Evolutionary conservation across 2,329 filamentous ascomycete species (phyloP), one percentile per base, ranked within the genome.

Genomic region (Fusarium chaquense): DNA sequence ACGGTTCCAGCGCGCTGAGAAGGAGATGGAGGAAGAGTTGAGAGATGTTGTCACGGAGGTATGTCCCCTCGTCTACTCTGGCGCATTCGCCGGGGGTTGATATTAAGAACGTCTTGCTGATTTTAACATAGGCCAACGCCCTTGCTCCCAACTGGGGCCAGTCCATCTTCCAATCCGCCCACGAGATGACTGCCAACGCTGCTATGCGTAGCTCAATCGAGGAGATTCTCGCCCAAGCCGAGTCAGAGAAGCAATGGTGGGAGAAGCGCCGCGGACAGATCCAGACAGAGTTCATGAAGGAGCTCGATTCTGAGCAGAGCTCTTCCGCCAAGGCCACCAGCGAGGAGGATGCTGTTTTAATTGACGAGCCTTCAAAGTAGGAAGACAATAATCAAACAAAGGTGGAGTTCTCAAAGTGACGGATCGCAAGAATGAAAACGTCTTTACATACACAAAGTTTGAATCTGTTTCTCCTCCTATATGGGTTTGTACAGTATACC

Each of bases 11-110:
- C 88, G 93, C 52, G 96, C 95, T 1, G 96, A 99, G 87, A 94
- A 97, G 83, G 96, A 99, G 82, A 97, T 98, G 85, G 94, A 99
- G 82, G 93, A 94, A 72, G 96, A 99, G 82, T 85, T 99, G 66
- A 89, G 93, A 75, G 96, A 99, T 81, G 95, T 98, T 26, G 94
- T 98, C 35, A 88, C 90, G 74, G 95, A 98, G 90, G 94, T 97
- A 80, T 63, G 24, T 18, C 12, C 10, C 13, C 16, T 49, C 33
- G 12, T 16, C 15, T 30, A 35, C 30, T 35, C 24, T 26, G 50
- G 30, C n/a, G 40, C 32, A 45, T 49, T 32, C 12, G 11, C n/a
- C 32, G 3, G 15, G 15, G 47, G 22, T 35, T 18, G n/a, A 8
- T 38, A 13, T 16, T 20, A 18, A 26, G 40, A 30, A 35, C 33